These are phyloP conservation scores for Macrophomina phaseolina DNA, from an alignment of 2,329 filamentous ascomycete genomes.

Conservation along the genomic window DNA sequence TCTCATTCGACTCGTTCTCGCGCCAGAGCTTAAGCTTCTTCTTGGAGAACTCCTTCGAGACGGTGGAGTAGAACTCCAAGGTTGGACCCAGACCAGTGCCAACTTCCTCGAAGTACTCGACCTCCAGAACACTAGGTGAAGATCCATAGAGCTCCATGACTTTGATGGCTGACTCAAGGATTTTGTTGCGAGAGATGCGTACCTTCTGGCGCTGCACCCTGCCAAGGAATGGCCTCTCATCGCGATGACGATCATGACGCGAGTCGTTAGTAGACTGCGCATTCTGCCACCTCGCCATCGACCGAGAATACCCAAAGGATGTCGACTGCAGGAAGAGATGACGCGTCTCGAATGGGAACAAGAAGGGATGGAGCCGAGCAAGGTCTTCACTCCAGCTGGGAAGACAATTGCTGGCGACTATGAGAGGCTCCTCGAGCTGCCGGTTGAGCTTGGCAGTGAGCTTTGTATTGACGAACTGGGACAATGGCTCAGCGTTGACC, in stretches of 20 bases:
- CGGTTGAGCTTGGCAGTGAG: constrained; percentile 96
- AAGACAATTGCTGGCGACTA: constrained; percentile 95
- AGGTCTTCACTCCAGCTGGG: constrained; percentile 96
- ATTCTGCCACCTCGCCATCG: constrained; percentile 97
- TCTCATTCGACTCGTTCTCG: constrained; percentile 77
- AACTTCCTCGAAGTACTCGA: constrained; percentile 98
- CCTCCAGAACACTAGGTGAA: constrained; percentile 94
- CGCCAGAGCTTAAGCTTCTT: constrained; percentile 98
- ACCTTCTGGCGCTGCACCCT: constrained; percentile 95
- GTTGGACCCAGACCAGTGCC: constrained; percentile 95
- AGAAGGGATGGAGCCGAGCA: constrained; percentile 89
- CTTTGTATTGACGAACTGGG: constrained; percentile 98
- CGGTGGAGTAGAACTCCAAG: constrained; percentile 95
- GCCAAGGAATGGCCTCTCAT: constrained; percentile 90
- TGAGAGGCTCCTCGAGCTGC: constrained; percentile 93
- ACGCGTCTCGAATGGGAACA: constrained; percentile 97
- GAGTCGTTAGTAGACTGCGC: constrained; percentile 81
- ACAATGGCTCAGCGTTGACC: constrained; percentile 79
- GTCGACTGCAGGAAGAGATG: constrained; percentile 97
- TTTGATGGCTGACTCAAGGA: constrained; percentile 94
- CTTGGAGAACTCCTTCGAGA: constrained; percentile 96
- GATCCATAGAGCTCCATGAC: constrained; percentile 98
- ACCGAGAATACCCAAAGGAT: constrained; percentile 95
- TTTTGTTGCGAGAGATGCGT: constrained; percentile 92
- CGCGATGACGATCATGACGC: constrained; percentile 78